These are phyloP conservation scores for Globisporangium nagaii DNA, from an alignment of 352 stramenopile species.

Conservation along the genomic window DNA sequence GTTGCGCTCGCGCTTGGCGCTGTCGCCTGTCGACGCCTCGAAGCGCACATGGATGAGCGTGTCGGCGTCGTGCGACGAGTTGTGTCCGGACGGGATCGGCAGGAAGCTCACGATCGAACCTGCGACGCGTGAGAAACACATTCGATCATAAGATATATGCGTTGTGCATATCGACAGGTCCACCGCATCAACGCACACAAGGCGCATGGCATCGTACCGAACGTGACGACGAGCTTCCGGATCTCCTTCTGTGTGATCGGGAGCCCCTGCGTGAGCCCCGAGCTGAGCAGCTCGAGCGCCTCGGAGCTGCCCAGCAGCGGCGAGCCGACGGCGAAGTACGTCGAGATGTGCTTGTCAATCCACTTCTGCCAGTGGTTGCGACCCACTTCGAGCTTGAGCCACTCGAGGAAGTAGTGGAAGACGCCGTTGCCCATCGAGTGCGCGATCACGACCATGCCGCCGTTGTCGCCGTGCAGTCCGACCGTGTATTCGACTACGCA, in stretches of 20 bases:
- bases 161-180: neutral
- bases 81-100: slow-evolving; percentile 48
- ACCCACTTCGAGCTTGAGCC: slow-evolving; percentile 71
- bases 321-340: slow-evolving; percentile 72
- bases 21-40: slow-evolving; percentile 11
- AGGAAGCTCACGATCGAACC: slow-evolving; percentile 71
- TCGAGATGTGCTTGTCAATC: slow-evolving; percentile 70
- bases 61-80: slow-evolving; percentile 46
- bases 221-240: slow-evolving; percentile 64
- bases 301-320: slow-evolving; percentile 68
- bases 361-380: slow-evolving; percentile 66
- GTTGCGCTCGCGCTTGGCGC: slow-evolving; percentile 24
- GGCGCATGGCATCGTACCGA: slow-evolving; percentile 48
- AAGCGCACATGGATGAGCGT: slow-evolving; percentile 47
- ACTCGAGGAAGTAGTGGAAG: slow-evolving; percentile 80
- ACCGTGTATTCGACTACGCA: slow-evolving; percentile 57
- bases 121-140: slow-evolving; percentile 4
- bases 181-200: too few relatives aligned
- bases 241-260: slow-evolving; percentile 63
- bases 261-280: slow-evolving; percentile 55
- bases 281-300: slow-evolving; percentile 60
- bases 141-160: neutral
- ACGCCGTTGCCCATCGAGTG: slow-evolving; percentile 81
- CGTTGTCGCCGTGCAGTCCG: slow-evolving; percentile 31
- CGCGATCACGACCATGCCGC: slow-evolving; percentile 66